A percentile compares a stretch with the other conserved stretches of the same genome.
Evolutionary conservation across 2,329 filamentous ascomycete genomes (phyloP).

Genomic region (Aspergillus versicolor): DNA sequence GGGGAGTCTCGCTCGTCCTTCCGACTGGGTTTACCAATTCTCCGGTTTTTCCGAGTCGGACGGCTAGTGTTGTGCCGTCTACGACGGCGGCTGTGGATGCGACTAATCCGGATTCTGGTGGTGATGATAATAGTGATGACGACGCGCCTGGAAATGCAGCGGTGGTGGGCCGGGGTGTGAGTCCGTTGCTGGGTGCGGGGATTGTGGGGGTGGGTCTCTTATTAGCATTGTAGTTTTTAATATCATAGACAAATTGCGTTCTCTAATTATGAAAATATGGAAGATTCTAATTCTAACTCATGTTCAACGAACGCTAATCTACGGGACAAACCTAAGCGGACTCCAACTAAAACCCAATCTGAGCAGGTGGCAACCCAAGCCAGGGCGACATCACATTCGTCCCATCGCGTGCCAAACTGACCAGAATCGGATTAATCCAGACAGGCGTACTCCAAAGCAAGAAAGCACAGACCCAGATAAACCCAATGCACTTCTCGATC

Average conservation of each 20-base stretch:
- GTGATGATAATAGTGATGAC: not conserved
- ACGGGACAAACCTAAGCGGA: too few species aligned
- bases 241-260: not conserved
- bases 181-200: not conserved
- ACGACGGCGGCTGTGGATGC: not conserved
- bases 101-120: not conserved
- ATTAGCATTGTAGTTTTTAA: not conserved
- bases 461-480: constrained; percentile 18
- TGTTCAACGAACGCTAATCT: not conserved
- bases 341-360: not conserved
- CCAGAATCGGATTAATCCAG: constrained; percentile 22
- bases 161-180: not conserved
- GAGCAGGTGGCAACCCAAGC: not conserved
- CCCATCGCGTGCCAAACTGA: constrained; percentile 14
- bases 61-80: not conserved
- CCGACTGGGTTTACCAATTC: not conserved
- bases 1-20: not conserved
- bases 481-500: constrained; percentile 9
- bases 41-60: constrained; percentile 7
- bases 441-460: constrained; percentile 17
- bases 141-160: not conserved
- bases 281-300: not conserved
- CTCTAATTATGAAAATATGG: not conserved
- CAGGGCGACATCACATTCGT: constrained; percentile 17
- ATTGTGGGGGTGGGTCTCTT: constrained; percentile 1